phyloP scores from a whole-genome alignment of 1,284 basidiomycete species.

The Leccinum subspadiceum region DNA sequence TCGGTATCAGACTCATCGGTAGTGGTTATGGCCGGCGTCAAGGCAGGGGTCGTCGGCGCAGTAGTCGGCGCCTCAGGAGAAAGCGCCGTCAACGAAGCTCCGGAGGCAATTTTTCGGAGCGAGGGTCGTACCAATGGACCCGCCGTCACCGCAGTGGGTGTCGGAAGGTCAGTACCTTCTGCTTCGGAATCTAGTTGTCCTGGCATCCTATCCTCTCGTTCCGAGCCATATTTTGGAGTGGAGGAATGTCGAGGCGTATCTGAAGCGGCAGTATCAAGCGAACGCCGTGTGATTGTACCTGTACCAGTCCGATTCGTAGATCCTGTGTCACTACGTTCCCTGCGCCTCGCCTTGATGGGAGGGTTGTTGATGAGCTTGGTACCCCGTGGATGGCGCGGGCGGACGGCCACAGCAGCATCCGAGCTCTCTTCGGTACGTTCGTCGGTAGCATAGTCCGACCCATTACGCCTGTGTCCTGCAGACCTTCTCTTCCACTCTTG shows the following conservation, averaged over 20 bases:
- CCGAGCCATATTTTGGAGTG: constrained; percentile 28
- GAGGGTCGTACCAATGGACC: constrained; percentile 11
- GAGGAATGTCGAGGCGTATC: constrained; percentile 33
- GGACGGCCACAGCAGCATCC: constrained; percentile 29
- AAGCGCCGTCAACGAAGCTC: constrained; percentile 35
- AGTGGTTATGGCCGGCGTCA: constrained; percentile 41
- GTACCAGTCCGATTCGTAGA: constrained; percentile 33
- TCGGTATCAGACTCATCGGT: constrained; percentile 82
- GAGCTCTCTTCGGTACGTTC: constrained; percentile 36
- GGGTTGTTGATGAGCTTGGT: constrained; percentile 33
- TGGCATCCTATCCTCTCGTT: constrained; percentile 28
- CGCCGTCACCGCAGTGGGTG: constrained; percentile 24
- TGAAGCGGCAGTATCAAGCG: constrained; percentile 25
- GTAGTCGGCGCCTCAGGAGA: constrained; percentile 29
- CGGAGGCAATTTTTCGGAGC: constrained; percentile 38
- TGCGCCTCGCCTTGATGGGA: constrained; percentile 31
- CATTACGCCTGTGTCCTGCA: constrained; percentile 22
- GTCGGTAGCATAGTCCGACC: constrained; percentile 32
- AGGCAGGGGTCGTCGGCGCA: constrained; percentile 40
- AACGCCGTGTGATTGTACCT: constrained; percentile 25
- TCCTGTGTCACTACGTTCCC: constrained; percentile 35
- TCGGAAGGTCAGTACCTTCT: constrained; percentile 25
- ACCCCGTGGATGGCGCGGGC: constrained; percentile 25
- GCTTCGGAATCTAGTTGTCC: constrained; percentile 28
- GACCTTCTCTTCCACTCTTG: constrained; percentile 41